These are phyloP conservation scores for Jatropha multifida DNA, from an alignment of 441 rosid genomes.

Conservation along the genomic window DNA sequence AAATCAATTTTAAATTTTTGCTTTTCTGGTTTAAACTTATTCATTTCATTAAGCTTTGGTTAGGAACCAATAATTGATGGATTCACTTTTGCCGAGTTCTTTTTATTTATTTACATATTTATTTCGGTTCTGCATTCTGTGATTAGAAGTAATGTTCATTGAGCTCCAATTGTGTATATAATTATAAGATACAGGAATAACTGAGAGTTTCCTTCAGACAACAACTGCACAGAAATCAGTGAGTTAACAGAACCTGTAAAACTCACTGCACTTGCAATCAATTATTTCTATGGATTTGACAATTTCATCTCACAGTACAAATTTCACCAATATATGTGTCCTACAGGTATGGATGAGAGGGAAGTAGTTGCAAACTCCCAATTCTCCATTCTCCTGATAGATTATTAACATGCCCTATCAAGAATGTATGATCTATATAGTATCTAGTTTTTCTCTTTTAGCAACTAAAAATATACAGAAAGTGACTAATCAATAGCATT, in stretches of 20 bases:
- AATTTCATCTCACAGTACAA: conserved; percentile 5
- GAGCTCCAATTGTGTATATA: not conserved
- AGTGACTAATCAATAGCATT: conserved; percentile 17
- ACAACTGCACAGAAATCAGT: not conserved
- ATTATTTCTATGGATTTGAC: conserved; percentile 11
- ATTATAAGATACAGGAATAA: not conserved
- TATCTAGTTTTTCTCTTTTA: conserved; percentile 7
- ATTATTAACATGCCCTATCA: conserved; percentile 11
- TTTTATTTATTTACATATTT: not conserved
- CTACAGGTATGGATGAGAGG: not conserved
- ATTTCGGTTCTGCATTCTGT: not conserved
- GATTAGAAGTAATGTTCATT: not conserved
- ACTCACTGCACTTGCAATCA: not conserved
- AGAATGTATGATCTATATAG: conserved; percentile 3
- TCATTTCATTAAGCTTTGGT: not conserved
- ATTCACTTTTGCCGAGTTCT: not conserved
- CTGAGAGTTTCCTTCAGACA: not conserved
- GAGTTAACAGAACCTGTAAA: not conserved
- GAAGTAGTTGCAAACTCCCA: conserved; percentile 3
- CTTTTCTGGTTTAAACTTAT: not conserved
- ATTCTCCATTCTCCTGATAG: not conserved
- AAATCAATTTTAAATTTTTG: not conserved
- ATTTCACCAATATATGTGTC: not conserved
- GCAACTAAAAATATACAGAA: conserved; percentile 22
- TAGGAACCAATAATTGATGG: not conserved